Evolutionary conservation across 2,329 filamentous ascomycete genomes (phyloP).

Genomic region (Pseudogymnoascus verrucosus): DNA sequence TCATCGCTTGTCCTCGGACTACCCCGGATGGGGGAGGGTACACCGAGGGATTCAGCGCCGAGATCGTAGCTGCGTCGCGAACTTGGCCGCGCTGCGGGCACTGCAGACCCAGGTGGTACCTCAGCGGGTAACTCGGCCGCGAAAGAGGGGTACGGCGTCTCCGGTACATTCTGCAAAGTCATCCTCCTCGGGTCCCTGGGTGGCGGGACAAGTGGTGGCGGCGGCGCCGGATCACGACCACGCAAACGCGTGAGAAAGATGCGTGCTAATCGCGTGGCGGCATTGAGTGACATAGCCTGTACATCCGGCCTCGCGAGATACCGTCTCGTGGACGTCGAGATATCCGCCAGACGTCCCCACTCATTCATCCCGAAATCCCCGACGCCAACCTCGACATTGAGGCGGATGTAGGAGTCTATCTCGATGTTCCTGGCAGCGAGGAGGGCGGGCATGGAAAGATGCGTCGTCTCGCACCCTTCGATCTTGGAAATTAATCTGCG

Average conservation of each 20-base stretch:
- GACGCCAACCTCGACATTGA: conserved; percentile 95
- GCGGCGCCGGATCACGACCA: conserved; percentile 4
- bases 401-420: conserved; percentile 82
- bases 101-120: conserved; percentile 27
- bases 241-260: conserved; percentile 62
- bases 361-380: conserved; percentile 99
- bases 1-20: conserved; percentile 40
- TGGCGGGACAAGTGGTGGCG: not conserved
- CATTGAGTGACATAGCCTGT: conserved; percentile 67
- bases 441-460: conserved; percentile 79
- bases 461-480: conserved; percentile 86
- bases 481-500: conserved; percentile 82
- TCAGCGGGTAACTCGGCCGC: conserved; percentile 53
- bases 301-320: conserved; percentile 70
- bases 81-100: not conserved
- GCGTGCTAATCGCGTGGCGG: conserved; percentile 73
- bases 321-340: conserved; percentile 81
- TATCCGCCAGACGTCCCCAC: conserved; percentile 88
- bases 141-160: conserved; percentile 26
- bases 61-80: conserved; percentile 27
- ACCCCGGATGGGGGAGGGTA: conserved; percentile 16
- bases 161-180: conserved; percentile 26
- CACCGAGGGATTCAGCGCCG: conserved; percentile 22
- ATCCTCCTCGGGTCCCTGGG: conserved; percentile 10
- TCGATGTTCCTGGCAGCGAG: conserved; percentile 71